These are phyloP conservation scores for Metarhizium rileyi DNA, from an alignment of 2,329 filamentous ascomycete species.

Conservation along the genomic window DNA sequence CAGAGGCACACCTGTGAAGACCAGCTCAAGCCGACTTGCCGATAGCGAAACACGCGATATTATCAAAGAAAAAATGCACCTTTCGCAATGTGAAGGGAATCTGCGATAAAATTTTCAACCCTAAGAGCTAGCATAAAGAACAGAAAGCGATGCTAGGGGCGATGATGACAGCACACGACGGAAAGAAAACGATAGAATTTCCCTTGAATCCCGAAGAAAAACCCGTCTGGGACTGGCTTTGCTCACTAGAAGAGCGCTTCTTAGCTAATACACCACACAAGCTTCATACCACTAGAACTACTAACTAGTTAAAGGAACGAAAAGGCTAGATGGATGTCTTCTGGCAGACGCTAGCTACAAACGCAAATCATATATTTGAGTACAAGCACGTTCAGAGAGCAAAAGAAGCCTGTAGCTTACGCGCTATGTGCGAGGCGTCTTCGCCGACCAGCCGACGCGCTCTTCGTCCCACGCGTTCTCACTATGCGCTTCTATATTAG, in stretches of 20 bases:
- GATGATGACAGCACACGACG: slow-evolving; percentile 8
- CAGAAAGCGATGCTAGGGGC: slow-evolving; percentile 6
- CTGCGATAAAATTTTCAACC: slow-evolving; percentile 9
- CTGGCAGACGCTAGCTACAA: slow-evolving; percentile 8
- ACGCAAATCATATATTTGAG: slow-evolving; percentile 1
- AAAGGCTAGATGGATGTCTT: slow-evolving; percentile 12
- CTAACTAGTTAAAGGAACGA: slow-evolving; percentile 9
- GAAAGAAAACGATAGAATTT: slow-evolving; percentile 10
- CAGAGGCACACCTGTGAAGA: slow-evolving; percentile 6
- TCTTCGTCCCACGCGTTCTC: slow-evolving; percentile 11
- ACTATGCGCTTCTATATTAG: slow-evolving; percentile 8
- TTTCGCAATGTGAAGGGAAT: slow-evolving; percentile 11
- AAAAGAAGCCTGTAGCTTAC: slow-evolving; percentile 13
- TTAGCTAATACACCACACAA: slow-evolving; percentile 9
- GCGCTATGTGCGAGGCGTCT: slow-evolving; percentile 10
- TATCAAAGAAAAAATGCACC: slow-evolving; percentile 6
- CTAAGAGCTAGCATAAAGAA: slow-evolving; percentile 7
- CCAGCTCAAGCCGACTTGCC: slow-evolving; percentile 5
- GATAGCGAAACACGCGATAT: slow-evolving; percentile 7
- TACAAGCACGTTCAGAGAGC: slow-evolving; percentile 14
- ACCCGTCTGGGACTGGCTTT: slow-evolving; percentile 3
- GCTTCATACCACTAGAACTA: slow-evolving; percentile 10
- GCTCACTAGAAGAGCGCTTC: slow-evolving; percentile 4
- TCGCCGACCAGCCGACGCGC: slow-evolving; percentile 13
- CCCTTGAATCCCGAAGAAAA: slow-evolving; percentile 8